Base-by-base conservation (phyloP, 768 basidiomycete species). In the Ephemerocybe angulata region DNA sequence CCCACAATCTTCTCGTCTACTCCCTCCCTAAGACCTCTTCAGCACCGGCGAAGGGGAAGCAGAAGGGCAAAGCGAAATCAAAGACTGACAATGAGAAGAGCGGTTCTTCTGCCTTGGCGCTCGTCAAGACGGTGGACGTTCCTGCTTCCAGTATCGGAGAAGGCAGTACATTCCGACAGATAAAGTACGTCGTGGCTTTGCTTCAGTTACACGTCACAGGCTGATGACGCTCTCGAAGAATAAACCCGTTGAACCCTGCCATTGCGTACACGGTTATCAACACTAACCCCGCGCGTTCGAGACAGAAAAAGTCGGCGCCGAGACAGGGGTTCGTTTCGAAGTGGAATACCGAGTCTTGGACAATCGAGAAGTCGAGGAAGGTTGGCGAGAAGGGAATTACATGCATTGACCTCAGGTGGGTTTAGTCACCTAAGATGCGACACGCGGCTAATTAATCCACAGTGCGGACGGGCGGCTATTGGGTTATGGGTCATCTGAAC, bases 401-500 rank as follows among this genome's bases (percentile, higher is more conserved):
- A 11, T 89, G 86, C 62, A 88, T 98, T 64, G 92, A 93, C 65
- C 71, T 93, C 50, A 96, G 92, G 94, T 92, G 58, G 53, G 78
- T 63, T 1, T 43, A 12, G 28, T 51, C 48, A 44, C 52, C 5
- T 22, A 33, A n/a, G 58, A 28, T 50, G 35, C 2, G 28, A 42
- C 8, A 28, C 58, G 52, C 46, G 38, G 19, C 53, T 41, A 33
- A 12, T 38, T 53, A 29, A 56, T 50, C 46, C 56, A 25, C 60
- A 98, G 94, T 63, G 71, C 80, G 42, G 84, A 95, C 66, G 96
- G 97, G 1, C 85, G 80, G 57, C 75, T 90, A 33, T 72, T 98
- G 13, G 93, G 89, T 1, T 93, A 85, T 63, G 96, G 94, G 3
- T 87, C 86, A 12, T 93, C 93, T 4, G 93, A 98, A 70, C 77